Evolutionary conservation across 441 rosid genomes (phyloP), one percentile per base, ranked within the genome.

Genomic region (Populus hybrid): DNA sequence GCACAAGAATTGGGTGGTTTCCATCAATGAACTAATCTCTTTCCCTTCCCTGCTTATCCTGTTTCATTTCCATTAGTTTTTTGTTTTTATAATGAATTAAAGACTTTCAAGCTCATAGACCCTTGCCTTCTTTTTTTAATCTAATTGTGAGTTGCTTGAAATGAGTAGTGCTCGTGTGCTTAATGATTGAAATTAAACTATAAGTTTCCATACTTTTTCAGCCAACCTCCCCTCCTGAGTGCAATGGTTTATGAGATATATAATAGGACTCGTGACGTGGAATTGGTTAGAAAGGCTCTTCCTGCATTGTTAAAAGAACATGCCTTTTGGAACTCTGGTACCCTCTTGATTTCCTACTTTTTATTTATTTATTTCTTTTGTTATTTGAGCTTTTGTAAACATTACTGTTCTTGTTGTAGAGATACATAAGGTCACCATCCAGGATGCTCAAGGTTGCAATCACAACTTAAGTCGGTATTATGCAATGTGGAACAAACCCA

Each of bases 211-310:
- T 73, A 10, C 46, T 35, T 66, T 67, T 79, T 79, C 80, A 96
- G 99, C 85, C 90, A 94, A 80, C 99, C 98, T 73, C 98, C 98
- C 35, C 89, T 96, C 9, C 80, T 96, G 42, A 93, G 96, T 83
- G 88, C 99, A 76, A 94, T 96, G 99, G 87, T 96, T 24, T 76
- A 69, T 11, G 93, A 83, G 69, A 88, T 93, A 78, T 91, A 88
- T 76, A 83, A 83, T 6, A 85, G 74, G 64, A 96, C 97, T 9
- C 82, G 86, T 70, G 98, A 93, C 74, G 74, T 76, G 59, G 90
- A 90, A 73, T 86, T 94, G 63, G 85, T 88, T 63, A 81, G 20
- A 71, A 83, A 80, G 76, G 84, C 92, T 72, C 85, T 93, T 32
- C 95, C 97, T 57, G 86, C 90, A 21, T 89, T 96, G 81, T 76